Evolutionary conservation across 108 stramenopile species (phyloP).

Genomic region (Parmales sp.): DNA sequence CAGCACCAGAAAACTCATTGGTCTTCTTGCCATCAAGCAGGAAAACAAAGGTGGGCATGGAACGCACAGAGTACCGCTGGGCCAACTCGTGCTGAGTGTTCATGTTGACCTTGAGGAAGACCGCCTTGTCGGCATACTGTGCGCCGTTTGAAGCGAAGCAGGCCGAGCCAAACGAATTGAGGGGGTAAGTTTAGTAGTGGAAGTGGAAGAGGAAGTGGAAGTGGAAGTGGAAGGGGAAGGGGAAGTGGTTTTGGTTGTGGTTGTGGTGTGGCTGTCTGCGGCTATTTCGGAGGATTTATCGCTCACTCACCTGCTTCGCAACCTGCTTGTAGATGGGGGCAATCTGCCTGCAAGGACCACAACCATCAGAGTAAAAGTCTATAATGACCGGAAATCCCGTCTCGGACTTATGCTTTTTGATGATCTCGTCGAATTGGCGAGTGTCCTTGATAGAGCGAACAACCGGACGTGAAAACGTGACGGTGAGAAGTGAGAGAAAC

Average conservation of each 20-base stretch:
- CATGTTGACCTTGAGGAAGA: constrained; percentile 85
- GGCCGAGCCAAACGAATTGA: too few relatives aligned
- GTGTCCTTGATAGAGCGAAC: constrained; percentile 8
- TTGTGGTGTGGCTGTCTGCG: too few relatives aligned
- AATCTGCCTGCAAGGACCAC: constrained; percentile 78
- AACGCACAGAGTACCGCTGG: constrained; percentile 54
- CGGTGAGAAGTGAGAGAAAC: not conserved
- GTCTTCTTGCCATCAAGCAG: constrained; percentile 64
- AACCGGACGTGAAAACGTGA: not conserved
- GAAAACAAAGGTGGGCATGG: constrained; percentile 80
- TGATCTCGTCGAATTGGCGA: constrained; percentile 69
- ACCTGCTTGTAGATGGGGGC: constrained; percentile 86
- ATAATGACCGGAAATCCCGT: constrained; percentile 88
- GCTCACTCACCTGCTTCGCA: constrained; percentile 53
- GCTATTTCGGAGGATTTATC: too few relatives aligned
- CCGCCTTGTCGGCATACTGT: constrained; percentile 54
- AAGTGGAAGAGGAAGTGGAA: too few relatives aligned
- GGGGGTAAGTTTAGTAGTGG: too few relatives aligned
- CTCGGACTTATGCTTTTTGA: constrained; percentile 66
- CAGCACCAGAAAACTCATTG: constrained; percentile 74
- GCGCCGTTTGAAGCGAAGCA: too few relatives aligned
- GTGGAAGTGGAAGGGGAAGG: too few relatives aligned
- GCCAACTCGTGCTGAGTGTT: constrained; percentile 14
- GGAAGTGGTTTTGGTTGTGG: too few relatives aligned
- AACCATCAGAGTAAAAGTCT: constrained; percentile 69